A percentile compares a stretch with the other conserved stretches of the same genome.
Evolutionary conservation across 805 yeast species (phyloP).

Genomic region (Ogataea salicorniae): DNA sequence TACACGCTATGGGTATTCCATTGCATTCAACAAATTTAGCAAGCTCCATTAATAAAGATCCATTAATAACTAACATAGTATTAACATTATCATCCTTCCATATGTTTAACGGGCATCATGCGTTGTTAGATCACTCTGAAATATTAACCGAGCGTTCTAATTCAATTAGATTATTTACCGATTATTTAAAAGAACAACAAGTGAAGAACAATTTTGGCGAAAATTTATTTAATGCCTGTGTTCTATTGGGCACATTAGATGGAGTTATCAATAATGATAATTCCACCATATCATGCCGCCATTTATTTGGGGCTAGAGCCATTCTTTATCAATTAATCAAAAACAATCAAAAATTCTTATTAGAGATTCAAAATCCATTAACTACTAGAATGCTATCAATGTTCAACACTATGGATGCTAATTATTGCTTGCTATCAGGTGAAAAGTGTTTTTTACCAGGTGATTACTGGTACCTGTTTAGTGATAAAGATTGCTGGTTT

Average conservation of each 20-base stretch:
- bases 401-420: conserved; percentile 26
- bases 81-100: conserved; percentile 21
- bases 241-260: conserved; percentile 23
- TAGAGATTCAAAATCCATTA: conserved; percentile 5
- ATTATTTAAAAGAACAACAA: conserved; percentile 5
- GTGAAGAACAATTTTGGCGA: background rate
- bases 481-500: conserved; percentile 25
- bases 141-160: conserved; percentile 9
- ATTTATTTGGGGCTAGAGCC: conserved; percentile 24
- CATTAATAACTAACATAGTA: conserved; percentile 17
- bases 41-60: conserved; percentile 4
- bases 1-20: conserved; percentile 19
- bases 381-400: conserved; percentile 21
- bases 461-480: conserved; percentile 19
- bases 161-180: conserved; percentile 13
- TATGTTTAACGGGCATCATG: conserved; percentile 10
- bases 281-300: conserved; percentile 11
- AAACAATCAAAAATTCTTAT: conserved; percentile 8
- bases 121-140: conserved; percentile 4
- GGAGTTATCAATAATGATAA: conserved; percentile 22
- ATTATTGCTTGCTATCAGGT: conserved; percentile 21
- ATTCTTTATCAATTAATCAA: conserved; percentile 14
- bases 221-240: conserved; percentile 18
- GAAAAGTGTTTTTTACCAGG: conserved; percentile 16
- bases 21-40: conserved; percentile 3